Base-by-base conservation (phyloP, 371 early-diverging fungal genomes). In the Mucor mucedo region DNA sequence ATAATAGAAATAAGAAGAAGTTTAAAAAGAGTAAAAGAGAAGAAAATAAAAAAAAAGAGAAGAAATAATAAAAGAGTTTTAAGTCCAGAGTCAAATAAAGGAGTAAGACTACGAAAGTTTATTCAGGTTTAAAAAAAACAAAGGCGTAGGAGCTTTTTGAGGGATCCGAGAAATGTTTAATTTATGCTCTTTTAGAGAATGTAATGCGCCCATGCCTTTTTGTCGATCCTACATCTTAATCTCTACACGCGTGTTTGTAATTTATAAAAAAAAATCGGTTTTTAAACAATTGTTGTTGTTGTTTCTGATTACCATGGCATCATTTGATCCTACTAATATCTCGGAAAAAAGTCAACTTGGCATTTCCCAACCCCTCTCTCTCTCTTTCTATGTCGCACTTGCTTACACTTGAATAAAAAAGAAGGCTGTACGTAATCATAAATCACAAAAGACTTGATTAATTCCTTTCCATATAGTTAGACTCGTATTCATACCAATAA, bases 101-200 rank as follows among this genome's bases (percentile, higher is more conserved):
- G 50, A 50, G 50, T 48, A 30, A 21, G 6, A 7, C 47, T 21
- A 16, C 21, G 14, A 50, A 27, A 27, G 27, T 30, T 49, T 50
- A 10, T 50, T 30, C 30, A 50, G 14, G 50, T 50, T 50, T 50
- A 50, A 50, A 52, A 50, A 28, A 50, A 50, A 50, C 50, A 30
- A 50, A 50, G 50, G 50, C 28, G 53, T 44, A 53, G 30, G 52
- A 42, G 53, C 28, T 61, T 42, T 28, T 44, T 35, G 45, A 42
- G 61, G 53, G 44, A 54, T 44, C 44, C 65, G 45, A 65, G 47
- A 65, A 58, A 65, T 65, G 59, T 65, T 63, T 65, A 65, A 65
- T 65, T 65, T 65, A 65, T 65, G 55, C 55, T 65, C 29, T 65
- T 58, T 58, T 53, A 53, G 58, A 64, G 65, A 64, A 64, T 64